phyloP scores from a whole-genome alignment of 1,284 basidiomycete species.

The Xanthoconium separans region DNA sequence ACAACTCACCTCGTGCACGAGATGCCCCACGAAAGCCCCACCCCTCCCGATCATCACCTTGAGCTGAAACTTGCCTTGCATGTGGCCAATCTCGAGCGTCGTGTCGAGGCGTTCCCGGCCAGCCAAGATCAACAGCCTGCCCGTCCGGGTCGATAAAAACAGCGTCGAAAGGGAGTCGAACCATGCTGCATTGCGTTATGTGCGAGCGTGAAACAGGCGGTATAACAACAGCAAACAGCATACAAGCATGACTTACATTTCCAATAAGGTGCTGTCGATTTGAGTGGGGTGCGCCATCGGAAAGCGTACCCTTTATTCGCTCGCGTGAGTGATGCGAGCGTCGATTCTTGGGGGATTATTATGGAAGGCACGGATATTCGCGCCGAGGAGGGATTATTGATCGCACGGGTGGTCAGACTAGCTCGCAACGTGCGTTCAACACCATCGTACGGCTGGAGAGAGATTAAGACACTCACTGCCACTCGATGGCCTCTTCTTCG shows the following conservation, averaged over 20 bases:
- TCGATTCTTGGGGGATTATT: slow-evolving; percentile 51
- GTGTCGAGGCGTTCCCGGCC: slow-evolving; percentile 92
- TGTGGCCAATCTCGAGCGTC: slow-evolving; percentile 96
- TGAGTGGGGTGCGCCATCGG: slow-evolving; percentile 84
- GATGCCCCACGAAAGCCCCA: slow-evolving; percentile 70
- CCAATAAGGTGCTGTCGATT: slow-evolving; percentile 90
- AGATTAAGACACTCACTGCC: slow-evolving; percentile 74
- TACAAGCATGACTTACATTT: slow-evolving; percentile 50
- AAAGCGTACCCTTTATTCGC: slow-evolving; percentile 34
- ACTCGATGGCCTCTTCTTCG: slow-evolving; percentile 84
- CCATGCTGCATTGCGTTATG: slow-evolving; percentile 64
- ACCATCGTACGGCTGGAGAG: too few relatives aligned
- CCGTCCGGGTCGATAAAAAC: slow-evolving; percentile 78
- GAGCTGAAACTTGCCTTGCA: slow-evolving; percentile 98
- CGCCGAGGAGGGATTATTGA: slow-evolving; percentile 79
- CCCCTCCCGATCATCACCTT: slow-evolving; percentile 69
- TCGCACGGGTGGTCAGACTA: slow-evolving; percentile 47
- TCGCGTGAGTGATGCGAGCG: slow-evolving; percentile 31
- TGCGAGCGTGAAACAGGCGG: neutral
- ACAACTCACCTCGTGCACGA: slow-evolving; percentile 82
- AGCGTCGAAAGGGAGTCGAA: slow-evolving; percentile 79
- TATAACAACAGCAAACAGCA: too few relatives aligned
- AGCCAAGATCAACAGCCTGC: slow-evolving; percentile 86
- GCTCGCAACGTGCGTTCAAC: neutral
- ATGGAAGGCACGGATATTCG: slow-evolving; percentile 83